phyloP scores from a whole-genome alignment of 2,329 filamentous ascomycete species.

The Aspergillus thermomutatus region DNA sequence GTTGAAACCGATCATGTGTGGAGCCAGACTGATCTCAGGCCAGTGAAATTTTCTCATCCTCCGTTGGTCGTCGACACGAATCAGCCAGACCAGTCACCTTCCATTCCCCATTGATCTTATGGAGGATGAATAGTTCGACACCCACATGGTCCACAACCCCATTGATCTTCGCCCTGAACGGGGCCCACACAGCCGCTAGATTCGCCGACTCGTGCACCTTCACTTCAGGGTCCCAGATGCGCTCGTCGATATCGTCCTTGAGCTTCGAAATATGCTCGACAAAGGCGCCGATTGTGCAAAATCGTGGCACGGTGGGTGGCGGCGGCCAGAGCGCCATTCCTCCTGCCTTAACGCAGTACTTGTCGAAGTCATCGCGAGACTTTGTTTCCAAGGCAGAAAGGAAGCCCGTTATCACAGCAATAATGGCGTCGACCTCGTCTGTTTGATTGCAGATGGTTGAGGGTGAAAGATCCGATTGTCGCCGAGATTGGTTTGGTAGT shows the following conservation, averaged over 20 bases:
- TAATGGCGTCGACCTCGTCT: constrained; percentile 21
- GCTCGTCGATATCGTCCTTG: constrained; percentile 31
- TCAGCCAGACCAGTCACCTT: constrained; percentile 36
- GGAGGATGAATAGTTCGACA: constrained; percentile 32
- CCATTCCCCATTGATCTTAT: constrained; percentile 32
- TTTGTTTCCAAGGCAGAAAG: constrained; percentile 29
- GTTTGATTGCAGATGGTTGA: not conserved
- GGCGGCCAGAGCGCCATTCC: constrained; percentile 36
- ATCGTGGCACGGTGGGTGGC: constrained; percentile 26
- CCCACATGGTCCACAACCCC: constrained; percentile 36
- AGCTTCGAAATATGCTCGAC: constrained; percentile 30
- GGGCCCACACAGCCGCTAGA: constrained; percentile 33
- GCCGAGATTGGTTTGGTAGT: not conserved
- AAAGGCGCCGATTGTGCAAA: constrained; percentile 35
- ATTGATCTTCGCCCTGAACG: constrained; percentile 34
- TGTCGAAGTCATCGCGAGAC: constrained; percentile 30
- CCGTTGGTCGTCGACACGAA: constrained; percentile 31
- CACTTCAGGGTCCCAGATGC: constrained; percentile 34
- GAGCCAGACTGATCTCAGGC: not conserved
- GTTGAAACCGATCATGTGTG: not conserved
- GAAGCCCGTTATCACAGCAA: constrained; percentile 28
- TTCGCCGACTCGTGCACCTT: constrained; percentile 28
- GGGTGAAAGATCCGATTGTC: not conserved
- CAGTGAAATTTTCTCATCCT: constrained; percentile 24
- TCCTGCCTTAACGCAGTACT: constrained; percentile 31